Evolutionary conservation across 768 basidiomycete genomes (phyloP).

Genomic region (Mycena maculata): DNA sequence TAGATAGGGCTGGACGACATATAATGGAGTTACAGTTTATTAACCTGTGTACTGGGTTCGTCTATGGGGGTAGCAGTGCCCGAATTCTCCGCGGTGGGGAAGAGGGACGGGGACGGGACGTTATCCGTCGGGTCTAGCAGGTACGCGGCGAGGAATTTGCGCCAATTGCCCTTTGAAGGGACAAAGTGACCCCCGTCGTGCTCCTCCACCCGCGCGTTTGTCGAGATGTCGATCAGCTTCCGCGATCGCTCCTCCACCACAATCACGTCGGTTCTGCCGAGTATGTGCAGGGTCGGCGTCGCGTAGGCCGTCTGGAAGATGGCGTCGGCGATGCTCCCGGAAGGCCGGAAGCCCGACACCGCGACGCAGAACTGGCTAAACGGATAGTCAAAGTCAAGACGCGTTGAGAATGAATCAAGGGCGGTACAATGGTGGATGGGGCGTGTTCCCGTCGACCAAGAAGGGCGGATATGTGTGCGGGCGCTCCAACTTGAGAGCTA

Average conservation of each 20-base stretch:
- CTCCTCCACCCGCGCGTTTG: constrained; percentile 71
- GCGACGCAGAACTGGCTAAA: constrained; percentile 77
- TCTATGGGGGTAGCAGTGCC: constrained; percentile 59
- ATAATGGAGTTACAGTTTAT: constrained; percentile 13
- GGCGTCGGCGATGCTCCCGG: constrained; percentile 57
- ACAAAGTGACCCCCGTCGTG: constrained; percentile 91
- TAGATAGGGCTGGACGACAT: no score
- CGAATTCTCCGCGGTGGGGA: constrained; percentile 51
- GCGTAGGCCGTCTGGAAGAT: constrained; percentile 64
- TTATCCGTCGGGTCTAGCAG: constrained; percentile 62
- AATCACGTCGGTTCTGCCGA: constrained; percentile 83
- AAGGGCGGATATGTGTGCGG: constrained; percentile 67
- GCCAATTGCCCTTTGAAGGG: constrained; percentile 81
- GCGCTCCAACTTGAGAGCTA: constrained; percentile 58
- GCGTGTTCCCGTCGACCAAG: constrained; percentile 69
- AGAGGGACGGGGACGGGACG: constrained; percentile 56
- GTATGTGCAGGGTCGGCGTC: constrained; percentile 82
- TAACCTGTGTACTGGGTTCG: neutral
- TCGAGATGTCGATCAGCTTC: constrained; percentile 64
- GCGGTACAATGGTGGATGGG: constrained; percentile 83
- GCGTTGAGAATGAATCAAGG: neutral
- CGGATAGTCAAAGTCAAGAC: neutral
- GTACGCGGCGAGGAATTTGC: constrained; percentile 78
- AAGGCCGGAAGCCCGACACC: constrained; percentile 77
- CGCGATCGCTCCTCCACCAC: constrained; percentile 77